Percentiles rank a stretch among this genome's conserved stretches.
phyloP scores from a whole-genome alignment of 2,329 filamentous ascomycete species.

The Sporothrix variecibatus region DNA sequence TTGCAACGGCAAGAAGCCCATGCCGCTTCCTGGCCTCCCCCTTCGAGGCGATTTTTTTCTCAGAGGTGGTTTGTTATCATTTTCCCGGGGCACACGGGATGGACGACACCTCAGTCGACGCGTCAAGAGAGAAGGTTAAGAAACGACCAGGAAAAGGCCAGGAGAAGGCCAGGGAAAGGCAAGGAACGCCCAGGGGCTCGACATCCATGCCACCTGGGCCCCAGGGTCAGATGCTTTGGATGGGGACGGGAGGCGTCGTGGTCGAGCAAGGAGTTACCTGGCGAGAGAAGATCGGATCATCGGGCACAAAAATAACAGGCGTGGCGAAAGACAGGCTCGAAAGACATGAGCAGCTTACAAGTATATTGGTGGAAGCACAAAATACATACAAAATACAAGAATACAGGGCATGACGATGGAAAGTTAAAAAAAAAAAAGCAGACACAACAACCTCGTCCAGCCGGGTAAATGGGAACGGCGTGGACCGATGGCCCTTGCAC shows the following conservation, averaged over 20 bases:
- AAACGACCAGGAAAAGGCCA: no score
- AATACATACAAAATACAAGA: background rate
- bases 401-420: background rate
- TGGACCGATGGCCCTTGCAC: background rate
- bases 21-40: background rate
- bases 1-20: slow-evolving; percentile 2
- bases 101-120: slow-evolving; percentile 12
- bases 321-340: background rate
- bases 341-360: background rate
- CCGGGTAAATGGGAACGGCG: slow-evolving; percentile 2
- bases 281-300: slow-evolving; percentile 11
- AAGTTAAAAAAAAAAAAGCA: background rate
- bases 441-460: background rate
- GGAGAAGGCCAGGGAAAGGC: no score
- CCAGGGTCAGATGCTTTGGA: background rate
- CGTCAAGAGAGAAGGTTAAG: background rate
- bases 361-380: background rate
- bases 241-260: background rate
- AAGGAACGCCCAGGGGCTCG: background rate
- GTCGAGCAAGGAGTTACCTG: slow-evolving; percentile 10
- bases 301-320: background rate
- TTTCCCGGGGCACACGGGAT: slow-evolving; percentile 7
- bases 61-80: background rate
- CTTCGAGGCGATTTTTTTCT: background rate
- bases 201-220: background rate